Evolutionary conservation across 441 rosid genomes (phyloP).

Genomic region (Arabidopsis lyrata): DNA sequence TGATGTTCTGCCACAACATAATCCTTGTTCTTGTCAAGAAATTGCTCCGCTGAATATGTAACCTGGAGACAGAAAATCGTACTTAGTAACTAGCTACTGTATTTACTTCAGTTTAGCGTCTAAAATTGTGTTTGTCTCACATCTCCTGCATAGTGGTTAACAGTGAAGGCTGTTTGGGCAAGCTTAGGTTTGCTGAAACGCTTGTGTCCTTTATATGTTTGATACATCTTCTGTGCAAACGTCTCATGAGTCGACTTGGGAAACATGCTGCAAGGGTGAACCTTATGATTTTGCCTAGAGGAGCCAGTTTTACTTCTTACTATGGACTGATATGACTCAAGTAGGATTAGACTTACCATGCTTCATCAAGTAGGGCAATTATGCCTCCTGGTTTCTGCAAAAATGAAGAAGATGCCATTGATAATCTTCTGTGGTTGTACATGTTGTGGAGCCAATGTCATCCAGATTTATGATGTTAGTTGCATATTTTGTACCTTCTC

Average conservation of each 20-base stretch:
- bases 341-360: slow-evolving; percentile 57
- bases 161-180: slow-evolving; percentile 70
- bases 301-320: slow-evolving; percentile 12
- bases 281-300: slow-evolving; percentile 25
- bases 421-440: slow-evolving; percentile 4
- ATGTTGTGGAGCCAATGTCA: slow-evolving; percentile 20
- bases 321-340: slow-evolving; percentile 7
- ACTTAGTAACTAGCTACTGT: slow-evolving; percentile 33
- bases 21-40: slow-evolving; percentile 67
- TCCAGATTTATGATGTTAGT: slow-evolving; percentile 21
- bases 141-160: slow-evolving; percentile 79
- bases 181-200: slow-evolving; percentile 83
- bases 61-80: slow-evolving; percentile 47
- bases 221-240: slow-evolving; percentile 79
- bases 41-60: slow-evolving; percentile 57
- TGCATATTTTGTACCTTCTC: slow-evolving; percentile 52
- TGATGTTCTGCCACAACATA: slow-evolving; percentile 71
- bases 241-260: slow-evolving; percentile 83
- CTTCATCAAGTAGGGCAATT: slow-evolving; percentile 80
- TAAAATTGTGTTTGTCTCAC: slow-evolving; percentile 40
- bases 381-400: slow-evolving; percentile 84
- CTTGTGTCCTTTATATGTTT: slow-evolving; percentile 69
- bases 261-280: slow-evolving; percentile 64
- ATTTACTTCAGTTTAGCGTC: slow-evolving; percentile 6
- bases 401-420: slow-evolving; percentile 12